Evolutionary conservation across 2,329 filamentous ascomycete species (phyloP).

Genomic region (Lasiodiplodia hormozganensis): DNA sequence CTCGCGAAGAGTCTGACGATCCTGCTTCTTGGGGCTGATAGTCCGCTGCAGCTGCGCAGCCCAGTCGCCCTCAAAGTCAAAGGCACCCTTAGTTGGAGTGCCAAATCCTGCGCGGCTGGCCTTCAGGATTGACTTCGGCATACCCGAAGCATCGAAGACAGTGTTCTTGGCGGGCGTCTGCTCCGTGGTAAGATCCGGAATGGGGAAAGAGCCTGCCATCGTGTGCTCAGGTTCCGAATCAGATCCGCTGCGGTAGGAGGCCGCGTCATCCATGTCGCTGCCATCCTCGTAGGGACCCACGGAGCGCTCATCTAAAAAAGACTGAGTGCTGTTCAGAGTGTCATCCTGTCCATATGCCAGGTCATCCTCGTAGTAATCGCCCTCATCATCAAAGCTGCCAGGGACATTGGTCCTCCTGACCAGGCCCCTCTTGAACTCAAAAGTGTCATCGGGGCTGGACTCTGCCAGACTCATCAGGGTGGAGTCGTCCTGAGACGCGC

Average conservation of each 20-base stretch:
- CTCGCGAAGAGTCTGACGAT: constrained; percentile 75
- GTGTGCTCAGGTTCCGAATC: constrained; percentile 73
- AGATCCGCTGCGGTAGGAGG: constrained; percentile 70
- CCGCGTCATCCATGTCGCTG: constrained; percentile 68
- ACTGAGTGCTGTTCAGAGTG: constrained; percentile 55
- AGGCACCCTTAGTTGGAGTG: constrained; percentile 62
- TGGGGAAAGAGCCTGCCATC: constrained; percentile 79
- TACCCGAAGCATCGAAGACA: constrained; percentile 41
- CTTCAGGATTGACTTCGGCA: constrained; percentile 59
- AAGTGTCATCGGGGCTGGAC: constrained; percentile 61
- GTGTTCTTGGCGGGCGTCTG: constrained; percentile 55
- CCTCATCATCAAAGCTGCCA: constrained; percentile 77
- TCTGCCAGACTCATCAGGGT: constrained; percentile 48
- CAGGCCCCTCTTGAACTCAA: constrained; percentile 60
- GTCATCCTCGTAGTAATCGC: constrained; percentile 64
- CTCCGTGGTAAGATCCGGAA: constrained; percentile 79
- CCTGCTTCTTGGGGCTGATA: constrained; percentile 90
- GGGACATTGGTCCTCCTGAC: constrained; percentile 65
- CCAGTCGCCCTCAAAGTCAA: constrained; percentile 80
- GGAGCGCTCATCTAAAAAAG: constrained; percentile 95
- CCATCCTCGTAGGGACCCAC: constrained; percentile 71
- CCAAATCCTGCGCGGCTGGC: constrained; percentile 45
- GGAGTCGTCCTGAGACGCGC: constrained; percentile 38
- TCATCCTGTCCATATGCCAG: constrained; percentile 43
- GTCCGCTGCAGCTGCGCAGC: constrained; percentile 92